Evolutionary conservation across 1,284 basidiomycete genomes (phyloP), one percentile per base, ranked within the genome.

Genomic region (Malassezia cuniculi): DNA sequence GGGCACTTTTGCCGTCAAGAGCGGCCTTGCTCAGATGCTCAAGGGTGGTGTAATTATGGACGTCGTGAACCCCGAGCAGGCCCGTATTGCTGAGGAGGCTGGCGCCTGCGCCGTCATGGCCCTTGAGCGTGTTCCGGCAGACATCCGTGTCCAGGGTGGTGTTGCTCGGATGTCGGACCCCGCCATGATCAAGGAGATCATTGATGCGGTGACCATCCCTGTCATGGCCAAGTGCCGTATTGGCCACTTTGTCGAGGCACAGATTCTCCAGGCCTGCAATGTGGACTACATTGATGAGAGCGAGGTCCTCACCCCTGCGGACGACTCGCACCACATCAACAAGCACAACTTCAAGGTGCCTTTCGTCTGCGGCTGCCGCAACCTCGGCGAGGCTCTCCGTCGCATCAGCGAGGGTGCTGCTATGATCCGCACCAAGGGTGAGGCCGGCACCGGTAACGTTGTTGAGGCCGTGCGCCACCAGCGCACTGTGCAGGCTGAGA

Each of bases 21-120:
- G 83, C 18, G 64, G 61, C 32, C 54, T 68, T 15, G 60, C 68
- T 14, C 67, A 69, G 57, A 69, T 69, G 68, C 63, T 69, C 40
- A 69, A 69, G 57, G 68, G 68, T 28, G 68, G 68, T 46, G 68
- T 69, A 31, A 69, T 69, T 52, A 69, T 69, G 67, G 67, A 69
- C 45, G 68, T 70, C 37, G 74, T 85, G 53, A 85, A 84, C 60
- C 78, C 74, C 17, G 80, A 87, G 61, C 55, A 87, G 79, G 90
- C 90, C 47, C 81, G 85, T 51, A 89, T 95, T 57, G 90, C 90
- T 43, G 90, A 95, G 67, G 87, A 93, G 66, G 90, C 90, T 8
- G 90, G 93, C 46, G 90, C 90, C 10, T 87, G 85, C 68, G 90
- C 90, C 50, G 90, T 97, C 52, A 95, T 97, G 90, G 69, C 68